These are phyloP conservation scores for Metarhizium sp. DNA, from an alignment of 2,329 filamentous ascomycete genomes.

Conservation along the genomic window DNA sequence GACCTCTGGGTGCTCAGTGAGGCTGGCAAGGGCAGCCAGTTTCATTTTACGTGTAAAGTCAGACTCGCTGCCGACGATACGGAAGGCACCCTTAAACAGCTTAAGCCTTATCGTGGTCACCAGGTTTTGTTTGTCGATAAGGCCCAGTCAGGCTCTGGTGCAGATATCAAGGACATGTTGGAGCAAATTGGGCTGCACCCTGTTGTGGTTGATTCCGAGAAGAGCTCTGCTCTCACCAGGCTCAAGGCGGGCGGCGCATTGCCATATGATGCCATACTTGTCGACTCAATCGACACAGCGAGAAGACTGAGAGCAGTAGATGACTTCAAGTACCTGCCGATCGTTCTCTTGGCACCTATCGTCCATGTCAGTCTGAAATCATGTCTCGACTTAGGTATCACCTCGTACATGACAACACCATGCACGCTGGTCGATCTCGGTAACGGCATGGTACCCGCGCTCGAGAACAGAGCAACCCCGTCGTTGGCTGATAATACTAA, in stretches of 20 bases:
- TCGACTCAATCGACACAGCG: slow-evolving; percentile 90
- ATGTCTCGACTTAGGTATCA: slow-evolving; percentile 87
- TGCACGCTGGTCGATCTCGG: slow-evolving; percentile 90
- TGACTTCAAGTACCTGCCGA: slow-evolving; percentile 95
- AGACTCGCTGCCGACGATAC: slow-evolving; percentile 75
- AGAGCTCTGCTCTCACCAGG: slow-evolving; percentile 47
- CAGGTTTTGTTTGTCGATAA: slow-evolving; percentile 94
- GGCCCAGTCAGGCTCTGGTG: slow-evolving; percentile 66
- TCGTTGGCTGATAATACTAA: slow-evolving; percentile 88
- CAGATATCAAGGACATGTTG: slow-evolving; percentile 71
- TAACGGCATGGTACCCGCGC: slow-evolving; percentile 89
- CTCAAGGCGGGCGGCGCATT: slow-evolving; percentile 47
- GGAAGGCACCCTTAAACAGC: slow-evolving; percentile 67
- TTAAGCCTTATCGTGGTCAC: slow-evolving; percentile 85
- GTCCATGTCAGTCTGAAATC: slow-evolving; percentile 91
- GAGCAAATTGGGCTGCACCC: slow-evolving; percentile 70
- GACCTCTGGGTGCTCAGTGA: slow-evolving; percentile 93
- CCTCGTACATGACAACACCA: slow-evolving; percentile 98
- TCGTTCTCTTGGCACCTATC: slow-evolving; percentile 80
- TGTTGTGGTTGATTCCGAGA: slow-evolving; percentile 74
- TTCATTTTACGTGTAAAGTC: slow-evolving; percentile 93
- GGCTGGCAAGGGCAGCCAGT: slow-evolving; percentile 83
- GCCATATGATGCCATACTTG: slow-evolving; percentile 89
- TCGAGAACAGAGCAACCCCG: slow-evolving; percentile 87
- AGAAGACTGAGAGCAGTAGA: slow-evolving; percentile 75